Percentiles rank a stretch among this genome's conserved stretches.
These are phyloP conservation scores for Serendipita sp. DNA, from an alignment of 768 basidiomycete genomes.

Conservation along the genomic window DNA sequence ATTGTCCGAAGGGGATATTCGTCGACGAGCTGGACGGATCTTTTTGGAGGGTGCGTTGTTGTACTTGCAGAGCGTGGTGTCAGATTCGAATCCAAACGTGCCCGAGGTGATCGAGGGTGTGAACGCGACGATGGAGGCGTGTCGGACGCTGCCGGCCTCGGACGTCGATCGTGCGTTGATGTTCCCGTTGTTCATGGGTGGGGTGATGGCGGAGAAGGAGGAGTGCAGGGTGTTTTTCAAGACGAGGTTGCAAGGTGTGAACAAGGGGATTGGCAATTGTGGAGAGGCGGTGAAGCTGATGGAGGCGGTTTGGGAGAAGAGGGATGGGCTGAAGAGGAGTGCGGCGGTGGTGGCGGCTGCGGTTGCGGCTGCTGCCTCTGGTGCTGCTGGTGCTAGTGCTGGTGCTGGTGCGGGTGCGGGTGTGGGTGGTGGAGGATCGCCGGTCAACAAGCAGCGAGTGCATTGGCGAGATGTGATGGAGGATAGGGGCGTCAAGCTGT, in stretches of 20 bases:
- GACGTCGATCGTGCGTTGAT: conserved; percentile 50
- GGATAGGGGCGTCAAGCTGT: conserved; percentile 33
- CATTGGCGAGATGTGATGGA: conserved; percentile 48
- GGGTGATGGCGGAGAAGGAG: conserved; percentile 55
- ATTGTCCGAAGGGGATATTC: conserved; percentile 28
- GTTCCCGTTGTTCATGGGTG: conserved; percentile 61
- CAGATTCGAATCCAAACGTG: conserved; percentile 49
- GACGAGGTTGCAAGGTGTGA: conserved; percentile 35
- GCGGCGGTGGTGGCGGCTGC: neutral
- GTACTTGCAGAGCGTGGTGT: conserved; percentile 57
- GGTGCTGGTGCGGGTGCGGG: too few species aligned
- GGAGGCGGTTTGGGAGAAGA: conserved; percentile 55
- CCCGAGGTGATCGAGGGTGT: conserved; percentile 52
- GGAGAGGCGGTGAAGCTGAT: conserved; percentile 43
- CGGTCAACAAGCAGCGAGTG: conserved; percentile 20
- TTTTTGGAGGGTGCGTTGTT: conserved; percentile 51
- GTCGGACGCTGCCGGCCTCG: conserved; percentile 40
- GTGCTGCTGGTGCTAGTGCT: too few species aligned
- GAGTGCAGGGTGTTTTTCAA: conserved; percentile 43
- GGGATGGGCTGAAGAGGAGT: conserved; percentile 23
- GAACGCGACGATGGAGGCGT: conserved; percentile 34
- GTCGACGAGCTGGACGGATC: conserved; percentile 35
- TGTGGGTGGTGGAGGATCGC: too few species aligned
- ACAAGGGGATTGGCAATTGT: conserved; percentile 39
- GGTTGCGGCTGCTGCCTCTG: too few species aligned